Evolutionary conservation across 345 rosid species (phyloP).

Genomic region (Bretschneidera sinensis): DNA sequence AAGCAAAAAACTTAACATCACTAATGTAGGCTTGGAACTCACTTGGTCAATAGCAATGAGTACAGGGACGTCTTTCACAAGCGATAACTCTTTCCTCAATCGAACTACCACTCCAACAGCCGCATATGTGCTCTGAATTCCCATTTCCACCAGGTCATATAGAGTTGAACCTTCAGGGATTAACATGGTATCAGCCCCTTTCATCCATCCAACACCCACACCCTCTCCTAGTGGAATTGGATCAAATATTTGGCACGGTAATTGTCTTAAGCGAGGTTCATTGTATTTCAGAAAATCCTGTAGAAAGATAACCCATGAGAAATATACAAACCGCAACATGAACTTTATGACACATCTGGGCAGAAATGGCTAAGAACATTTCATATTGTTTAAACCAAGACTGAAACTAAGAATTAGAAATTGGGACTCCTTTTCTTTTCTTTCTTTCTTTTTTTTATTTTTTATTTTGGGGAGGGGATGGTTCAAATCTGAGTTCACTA

Average conservation of each 20-base stretch:
- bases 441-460: no score
- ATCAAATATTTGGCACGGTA: constrained; percentile 68
- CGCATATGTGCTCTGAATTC: constrained; percentile 75
- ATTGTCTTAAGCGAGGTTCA: constrained; percentile 49
- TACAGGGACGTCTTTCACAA: constrained; percentile 83
- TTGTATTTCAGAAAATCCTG: constrained; percentile 77
- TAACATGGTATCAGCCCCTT: constrained; percentile 61
- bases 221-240: constrained; percentile 90
- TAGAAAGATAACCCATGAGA: constrained; percentile 14
- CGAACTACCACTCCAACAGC: constrained; percentile 78
- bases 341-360: neutral
- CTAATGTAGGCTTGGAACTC: constrained; percentile 22
- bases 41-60: constrained; percentile 94
- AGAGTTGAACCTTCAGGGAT: constrained; percentile 67
- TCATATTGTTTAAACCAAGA: neutral
- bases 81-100: constrained; percentile 83
- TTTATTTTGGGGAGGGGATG: no score
- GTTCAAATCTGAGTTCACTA: no score
- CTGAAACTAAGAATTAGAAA: neutral
- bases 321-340: constrained; percentile 6
- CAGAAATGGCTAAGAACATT: neutral
- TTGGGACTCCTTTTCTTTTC: no score
- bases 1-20: neutral
- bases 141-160: constrained; percentile 72
- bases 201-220: constrained; percentile 84